Percentiles rank a stretch among this genome's conserved stretches.
Evolutionary conservation across 805 yeast genomes (phyloP).

Genomic region (Saccharomycopsis microspora): DNA sequence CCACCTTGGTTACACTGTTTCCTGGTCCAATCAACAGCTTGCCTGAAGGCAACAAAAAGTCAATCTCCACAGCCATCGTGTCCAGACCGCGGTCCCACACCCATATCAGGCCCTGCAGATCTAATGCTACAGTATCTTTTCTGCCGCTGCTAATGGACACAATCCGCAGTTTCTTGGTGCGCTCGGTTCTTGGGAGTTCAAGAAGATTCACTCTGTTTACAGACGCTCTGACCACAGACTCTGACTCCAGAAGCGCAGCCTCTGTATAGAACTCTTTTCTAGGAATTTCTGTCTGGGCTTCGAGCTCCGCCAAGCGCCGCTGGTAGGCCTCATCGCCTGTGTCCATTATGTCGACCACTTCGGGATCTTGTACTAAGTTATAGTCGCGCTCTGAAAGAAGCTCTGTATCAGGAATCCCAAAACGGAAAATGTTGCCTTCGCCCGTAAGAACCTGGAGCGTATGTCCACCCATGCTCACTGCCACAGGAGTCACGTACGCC

Average conservation of each 20-base stretch:
- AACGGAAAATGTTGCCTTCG: conserved; percentile 42
- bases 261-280: neutral
- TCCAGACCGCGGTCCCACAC: conserved; percentile 46
- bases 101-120: conserved; percentile 36
- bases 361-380: conserved; percentile 13
- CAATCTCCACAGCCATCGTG: conserved; percentile 32
- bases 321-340: too few species aligned
- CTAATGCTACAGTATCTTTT: conserved; percentile 51
- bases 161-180: conserved; percentile 24
- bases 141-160: conserved; percentile 51
- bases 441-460: conserved; percentile 47
- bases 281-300: too few species aligned
- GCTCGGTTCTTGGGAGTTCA: neutral
- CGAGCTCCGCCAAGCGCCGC: too few species aligned
- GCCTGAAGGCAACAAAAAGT: conserved; percentile 19
- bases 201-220: neutral
- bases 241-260: neutral
- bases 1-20: conserved; percentile 30
- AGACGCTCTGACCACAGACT: neutral
- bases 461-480: conserved; percentile 54
- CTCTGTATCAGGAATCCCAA: conserved; percentile 28
- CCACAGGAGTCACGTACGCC: conserved; percentile 18
- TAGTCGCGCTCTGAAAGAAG: neutral
- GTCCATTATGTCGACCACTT: too few species aligned
- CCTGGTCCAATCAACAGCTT: conserved; percentile 9